phyloP scores from a whole-genome alignment of 768 basidiomycete species.

The Crucibulum laeve region DNA sequence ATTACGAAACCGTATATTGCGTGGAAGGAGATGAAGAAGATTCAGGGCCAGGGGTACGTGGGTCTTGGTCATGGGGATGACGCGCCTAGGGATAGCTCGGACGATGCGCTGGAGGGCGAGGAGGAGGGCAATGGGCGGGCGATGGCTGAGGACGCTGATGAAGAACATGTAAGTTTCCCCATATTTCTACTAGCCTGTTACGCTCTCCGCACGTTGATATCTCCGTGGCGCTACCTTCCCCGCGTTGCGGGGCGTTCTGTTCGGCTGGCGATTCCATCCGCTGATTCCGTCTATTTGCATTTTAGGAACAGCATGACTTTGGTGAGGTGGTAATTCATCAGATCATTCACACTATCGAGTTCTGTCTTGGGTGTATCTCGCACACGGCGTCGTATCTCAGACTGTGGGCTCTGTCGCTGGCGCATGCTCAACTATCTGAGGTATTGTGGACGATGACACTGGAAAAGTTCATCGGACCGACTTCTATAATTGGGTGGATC shows the following conservation, averaged over 20 bases:
- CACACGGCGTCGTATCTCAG: conserved; percentile 93
- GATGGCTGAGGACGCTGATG: conserved; percentile 66
- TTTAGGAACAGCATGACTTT: conserved; percentile 83
- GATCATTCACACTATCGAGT: conserved; percentile 98
- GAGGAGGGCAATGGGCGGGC: conserved; percentile 78
- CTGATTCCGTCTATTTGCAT: conserved; percentile 3
- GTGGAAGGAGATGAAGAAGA: conserved; percentile 86
- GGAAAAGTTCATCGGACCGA: conserved; percentile 52
- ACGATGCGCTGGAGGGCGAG: conserved; percentile 67
- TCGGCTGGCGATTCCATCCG: not conserved
- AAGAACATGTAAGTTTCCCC: conserved; percentile 63
- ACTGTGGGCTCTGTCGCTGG: conserved; percentile 96
- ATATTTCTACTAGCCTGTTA: not conserved
- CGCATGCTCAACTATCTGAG: conserved; percentile 95
- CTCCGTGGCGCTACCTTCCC: not conserved
- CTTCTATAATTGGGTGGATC: conserved; percentile 60
- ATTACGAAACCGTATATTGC: conserved; percentile 87
- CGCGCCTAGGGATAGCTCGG: conserved; percentile 44
- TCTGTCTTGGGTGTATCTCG: conserved; percentile 97
- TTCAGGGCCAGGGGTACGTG: conserved; percentile 80
- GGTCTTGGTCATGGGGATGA: conserved; percentile 60
- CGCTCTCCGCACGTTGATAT: not conserved
- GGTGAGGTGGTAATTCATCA: conserved; percentile 96
- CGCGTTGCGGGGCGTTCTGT: conserved; percentile 6
- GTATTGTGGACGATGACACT: conserved; percentile 91